Evolutionary conservation across 805 yeast genomes (phyloP).

Genomic region (Vanderwaltozyma polyspora): DNA sequence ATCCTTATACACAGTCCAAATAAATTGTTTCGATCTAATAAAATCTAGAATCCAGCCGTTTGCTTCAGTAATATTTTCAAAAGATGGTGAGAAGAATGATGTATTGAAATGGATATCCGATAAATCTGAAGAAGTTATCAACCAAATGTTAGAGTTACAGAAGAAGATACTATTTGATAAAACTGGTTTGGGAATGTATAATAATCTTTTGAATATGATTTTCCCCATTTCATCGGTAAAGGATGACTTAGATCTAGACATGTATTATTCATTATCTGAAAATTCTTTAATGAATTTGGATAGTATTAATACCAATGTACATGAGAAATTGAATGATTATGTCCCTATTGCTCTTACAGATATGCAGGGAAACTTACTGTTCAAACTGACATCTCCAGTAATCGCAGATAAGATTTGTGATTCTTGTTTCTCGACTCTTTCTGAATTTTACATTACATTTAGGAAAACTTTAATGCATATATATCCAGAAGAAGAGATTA

Average conservation of each 20-base stretch:
- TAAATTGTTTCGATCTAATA: constrained; percentile 53
- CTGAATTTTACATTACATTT: constrained; percentile 31
- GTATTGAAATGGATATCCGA: constrained; percentile 20
- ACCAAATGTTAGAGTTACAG: constrained; percentile 34
- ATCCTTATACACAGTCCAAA: constrained; percentile 31
- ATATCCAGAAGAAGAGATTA: constrained; percentile 20
- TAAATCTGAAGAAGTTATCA: constrained; percentile 22
- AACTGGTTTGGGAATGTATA: constrained; percentile 47
- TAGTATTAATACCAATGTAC: constrained; percentile 35
- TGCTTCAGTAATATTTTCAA: constrained; percentile 24
- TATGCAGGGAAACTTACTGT: constrained; percentile 41
- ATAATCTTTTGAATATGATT: constrained; percentile 61
- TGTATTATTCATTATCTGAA: constrained; percentile 55
- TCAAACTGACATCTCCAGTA: constrained; percentile 53
- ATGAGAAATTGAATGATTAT: constrained; percentile 30
- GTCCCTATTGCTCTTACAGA: constrained; percentile 54
- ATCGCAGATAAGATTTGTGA: constrained; percentile 46
- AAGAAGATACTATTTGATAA: constrained; percentile 37
- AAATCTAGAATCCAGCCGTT: constrained; percentile 39
- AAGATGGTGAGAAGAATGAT: constrained; percentile 18
- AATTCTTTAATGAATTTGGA: constrained; percentile 38
- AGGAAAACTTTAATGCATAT: constrained; percentile 27
- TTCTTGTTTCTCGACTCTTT: constrained; percentile 38
- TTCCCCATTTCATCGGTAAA: constrained; percentile 42
- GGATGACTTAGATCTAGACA: constrained; percentile 46